phyloP scores from a whole-genome alignment of 225 moss, liverwort and hornwort genomes.

The Asterella californica region DNA sequence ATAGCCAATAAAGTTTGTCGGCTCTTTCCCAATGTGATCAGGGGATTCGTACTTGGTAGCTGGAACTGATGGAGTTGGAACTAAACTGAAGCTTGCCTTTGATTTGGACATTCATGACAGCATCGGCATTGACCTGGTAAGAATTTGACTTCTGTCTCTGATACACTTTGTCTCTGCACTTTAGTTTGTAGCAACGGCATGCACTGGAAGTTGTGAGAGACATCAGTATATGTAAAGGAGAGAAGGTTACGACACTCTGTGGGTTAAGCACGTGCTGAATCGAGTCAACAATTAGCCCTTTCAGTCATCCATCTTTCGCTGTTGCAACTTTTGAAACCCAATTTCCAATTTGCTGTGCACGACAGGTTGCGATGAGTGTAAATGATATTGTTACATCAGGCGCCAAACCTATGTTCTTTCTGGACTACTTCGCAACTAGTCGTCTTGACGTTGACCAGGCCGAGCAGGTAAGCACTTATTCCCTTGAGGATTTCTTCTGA shows the following conservation, averaged over 20 bases:
- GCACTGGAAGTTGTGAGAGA: no score
- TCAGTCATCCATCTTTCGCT: not conserved
- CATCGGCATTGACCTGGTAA: constrained; percentile 81
- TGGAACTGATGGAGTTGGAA: constrained; percentile 92
- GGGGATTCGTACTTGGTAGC: constrained; percentile 87
- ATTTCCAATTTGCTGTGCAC: not conserved
- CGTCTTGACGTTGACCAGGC: constrained; percentile 81
- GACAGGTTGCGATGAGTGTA: constrained; percentile 90
- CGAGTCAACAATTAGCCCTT: not conserved
- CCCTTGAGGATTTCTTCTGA: not conserved
- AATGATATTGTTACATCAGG: constrained; percentile 92
- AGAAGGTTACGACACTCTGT: not conserved
- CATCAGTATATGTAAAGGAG: no score
- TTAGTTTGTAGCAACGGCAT: not conserved
- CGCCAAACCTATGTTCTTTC: constrained; percentile 80
- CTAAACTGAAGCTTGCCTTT: constrained; percentile 95
- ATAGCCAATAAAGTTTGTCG: not conserved
- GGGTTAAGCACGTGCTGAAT: not conserved
- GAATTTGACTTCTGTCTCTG: not conserved
- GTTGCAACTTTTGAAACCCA: not conserved
- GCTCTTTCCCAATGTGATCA: constrained; percentile 13
- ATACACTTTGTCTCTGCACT: not conserved
- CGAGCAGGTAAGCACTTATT: constrained; percentile 50
- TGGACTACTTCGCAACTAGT: constrained; percentile 97
- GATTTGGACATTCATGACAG: constrained; percentile 77